phyloP scores from a whole-genome alignment of 108 stramenopile genomes.

The Schizochytrium sp. region DNA sequence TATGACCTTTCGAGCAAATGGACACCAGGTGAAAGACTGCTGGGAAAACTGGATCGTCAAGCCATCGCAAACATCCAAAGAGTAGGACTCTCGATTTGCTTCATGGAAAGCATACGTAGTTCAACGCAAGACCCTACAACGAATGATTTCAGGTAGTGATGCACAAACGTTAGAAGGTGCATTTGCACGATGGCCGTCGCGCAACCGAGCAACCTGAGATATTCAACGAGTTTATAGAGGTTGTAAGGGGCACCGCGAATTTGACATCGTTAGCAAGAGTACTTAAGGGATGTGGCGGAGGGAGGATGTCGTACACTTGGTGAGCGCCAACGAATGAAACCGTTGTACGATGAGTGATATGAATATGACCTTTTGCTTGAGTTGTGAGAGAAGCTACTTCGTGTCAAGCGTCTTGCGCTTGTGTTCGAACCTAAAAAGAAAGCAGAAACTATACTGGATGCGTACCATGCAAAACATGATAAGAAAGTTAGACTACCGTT shows the following conservation, averaged over 20 bases:
- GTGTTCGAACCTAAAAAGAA: neutral
- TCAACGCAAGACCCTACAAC: neutral
- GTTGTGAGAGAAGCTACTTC: slow-evolving; percentile 18
- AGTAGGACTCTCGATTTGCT: slow-evolving; percentile 8
- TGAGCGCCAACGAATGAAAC: neutral
- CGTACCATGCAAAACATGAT: neutral
- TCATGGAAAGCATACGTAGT: neutral
- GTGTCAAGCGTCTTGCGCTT: slow-evolving; percentile 17
- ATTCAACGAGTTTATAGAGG: neutral
- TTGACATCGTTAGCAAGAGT: slow-evolving; percentile 3
- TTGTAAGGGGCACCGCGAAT: neutral
- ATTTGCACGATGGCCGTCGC: slow-evolving; percentile 38
- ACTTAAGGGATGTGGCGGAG: neutral
- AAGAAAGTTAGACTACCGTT: neutral
- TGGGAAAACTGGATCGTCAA: slow-evolving; percentile 6
- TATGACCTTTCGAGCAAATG: neutral
- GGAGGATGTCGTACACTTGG: neutral
- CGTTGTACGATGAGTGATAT: neutral
- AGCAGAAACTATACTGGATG: neutral
- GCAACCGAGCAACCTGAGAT: neutral
- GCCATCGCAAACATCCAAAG: neutral
- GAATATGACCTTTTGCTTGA: neutral
- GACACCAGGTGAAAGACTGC: neutral
- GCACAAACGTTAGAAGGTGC: neutral
- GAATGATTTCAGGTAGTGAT: slow-evolving; percentile 12